Conservation (phyloP, 2,329 filamentous ascomycete species). For the Colletotrichum sp. region DNA sequence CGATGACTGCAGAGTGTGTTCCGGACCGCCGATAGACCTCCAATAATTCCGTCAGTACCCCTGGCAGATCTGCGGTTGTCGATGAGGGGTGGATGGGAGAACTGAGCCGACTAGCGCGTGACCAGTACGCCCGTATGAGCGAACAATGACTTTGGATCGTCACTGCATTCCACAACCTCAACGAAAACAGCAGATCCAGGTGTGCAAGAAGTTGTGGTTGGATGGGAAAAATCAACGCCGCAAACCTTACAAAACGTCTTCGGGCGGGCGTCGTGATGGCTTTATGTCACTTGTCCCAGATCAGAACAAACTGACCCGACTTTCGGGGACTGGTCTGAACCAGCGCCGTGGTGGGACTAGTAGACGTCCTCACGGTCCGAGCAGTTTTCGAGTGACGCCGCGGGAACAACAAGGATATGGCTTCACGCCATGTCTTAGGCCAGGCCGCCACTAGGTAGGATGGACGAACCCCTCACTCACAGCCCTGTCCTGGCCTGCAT, state of each 20-base stretch:
- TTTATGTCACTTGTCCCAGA: conserved; percentile 16
- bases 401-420: conserved; percentile 3
- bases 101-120: background rate
- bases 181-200: conserved; percentile 7
- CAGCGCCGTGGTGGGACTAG: background rate
- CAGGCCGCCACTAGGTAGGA: conserved; percentile 7
- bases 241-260: conserved; percentile 14
- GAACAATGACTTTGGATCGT: conserved; percentile 5
- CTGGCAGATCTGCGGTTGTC: background rate
- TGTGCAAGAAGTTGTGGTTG: background rate
- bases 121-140: conserved; percentile 2
- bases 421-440: conserved; percentile 20
- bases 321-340: background rate
- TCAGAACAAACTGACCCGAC: background rate
- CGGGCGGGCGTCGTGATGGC: conserved; percentile 5
- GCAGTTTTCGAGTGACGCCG: conserved; percentile 2
- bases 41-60: background rate
- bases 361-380: background rate
- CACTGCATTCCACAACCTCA: background rate
- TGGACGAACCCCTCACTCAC: conserved; percentile 1
- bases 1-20: conserved; percentile 7
- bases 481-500: background rate
- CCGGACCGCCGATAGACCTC: background rate
- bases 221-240: background rate
- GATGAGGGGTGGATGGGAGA: background rate